Conservation (phyloP, 176 grass and related monocot species). For the Chrysopogon serrulatus region DNA sequence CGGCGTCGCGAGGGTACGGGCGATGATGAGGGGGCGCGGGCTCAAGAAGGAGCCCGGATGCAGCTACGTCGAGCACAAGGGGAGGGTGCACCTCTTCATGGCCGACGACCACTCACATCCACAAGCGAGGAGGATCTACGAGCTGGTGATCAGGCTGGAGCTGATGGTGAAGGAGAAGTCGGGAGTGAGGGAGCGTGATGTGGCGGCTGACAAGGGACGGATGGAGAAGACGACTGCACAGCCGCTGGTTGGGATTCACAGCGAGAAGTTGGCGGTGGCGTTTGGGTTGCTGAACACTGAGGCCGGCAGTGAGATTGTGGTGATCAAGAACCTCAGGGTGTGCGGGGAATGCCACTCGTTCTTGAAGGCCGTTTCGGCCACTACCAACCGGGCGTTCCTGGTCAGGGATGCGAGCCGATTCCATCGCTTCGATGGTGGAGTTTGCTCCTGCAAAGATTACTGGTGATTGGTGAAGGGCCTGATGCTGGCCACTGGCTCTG, state of each 20-base stretch:
- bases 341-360: conserved; percentile 65
- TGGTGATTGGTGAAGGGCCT: conserved; percentile 43
- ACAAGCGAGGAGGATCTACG: conserved; percentile 53
- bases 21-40: conserved; percentile 53
- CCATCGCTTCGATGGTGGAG: conserved; percentile 52
- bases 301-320: conserved; percentile 48
- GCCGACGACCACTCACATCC: conserved; percentile 74
- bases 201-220: not conserved
- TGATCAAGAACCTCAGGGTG: conserved; percentile 81
- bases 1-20: conserved; percentile 34
- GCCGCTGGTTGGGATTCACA: conserved; percentile 48
- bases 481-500: not conserved
- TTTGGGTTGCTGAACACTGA: conserved; percentile 54
- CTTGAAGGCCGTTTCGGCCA: conserved; percentile 43
- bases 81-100: conserved; percentile 66
- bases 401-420: conserved; percentile 75
- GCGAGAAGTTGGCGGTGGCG: conserved; percentile 67
- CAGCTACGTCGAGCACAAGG: conserved; percentile 55
- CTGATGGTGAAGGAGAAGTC: conserved; percentile 33
- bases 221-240: not conserved
- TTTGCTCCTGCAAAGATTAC: conserved; percentile 64
- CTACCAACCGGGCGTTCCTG: conserved; percentile 35
- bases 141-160: conserved; percentile 50
- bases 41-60: conserved; percentile 75
- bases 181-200: not conserved